Evolutionary conservation across 306 rosid genomes (phyloP), one percentile per base, ranked within the genome.

Genomic region (Crotalaria pallida): DNA sequence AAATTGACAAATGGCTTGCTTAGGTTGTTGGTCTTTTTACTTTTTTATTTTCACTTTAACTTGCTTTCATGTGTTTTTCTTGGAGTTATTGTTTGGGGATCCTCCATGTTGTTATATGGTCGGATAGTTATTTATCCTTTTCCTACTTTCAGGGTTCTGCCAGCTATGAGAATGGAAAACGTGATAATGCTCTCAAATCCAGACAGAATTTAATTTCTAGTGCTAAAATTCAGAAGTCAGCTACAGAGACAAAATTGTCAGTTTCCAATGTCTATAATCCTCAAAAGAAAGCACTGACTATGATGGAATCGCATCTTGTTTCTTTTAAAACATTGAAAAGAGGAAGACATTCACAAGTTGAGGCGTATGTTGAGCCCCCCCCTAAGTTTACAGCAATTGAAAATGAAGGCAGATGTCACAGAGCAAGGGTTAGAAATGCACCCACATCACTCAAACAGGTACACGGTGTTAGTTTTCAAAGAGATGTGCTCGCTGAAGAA

Each of bases 311-410:
- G 47, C 75, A 58, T 19, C 40, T 67, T 61, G 79, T 81, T 58
- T 80, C 77, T 59, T 84, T 82, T 38, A 79, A 57, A 74, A 77
- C 84, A 71, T 72, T 80, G 77, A 94, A 89, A 81, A 82, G 91
- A 79, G 76, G 89, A 47, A 80, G 67, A 16, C 34, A 72, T 70
- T 82, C 89, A 58, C 90, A 76, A 77, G 74, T 77, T 62, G 89
- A 81, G 74, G 79, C 78, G 52, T 72, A 74, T 78, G 87, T 72
- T 75, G 83, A 86, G 72, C 80, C 81, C 67, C 73, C 84, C 45
- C 80, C 71, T 58, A 91, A 91, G 82, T 73, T 84, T 74, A 80
- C 86, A 76, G 83, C 79, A 59, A 70, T 77, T 60, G 87, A 84
- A 70, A 82, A 80, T 58, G 90, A 87, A 70, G 84, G 78, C 15